Evolutionary conservation across 192 early-diverging fungal genomes (phyloP).

Genomic region (Coemansia biformis): DNA sequence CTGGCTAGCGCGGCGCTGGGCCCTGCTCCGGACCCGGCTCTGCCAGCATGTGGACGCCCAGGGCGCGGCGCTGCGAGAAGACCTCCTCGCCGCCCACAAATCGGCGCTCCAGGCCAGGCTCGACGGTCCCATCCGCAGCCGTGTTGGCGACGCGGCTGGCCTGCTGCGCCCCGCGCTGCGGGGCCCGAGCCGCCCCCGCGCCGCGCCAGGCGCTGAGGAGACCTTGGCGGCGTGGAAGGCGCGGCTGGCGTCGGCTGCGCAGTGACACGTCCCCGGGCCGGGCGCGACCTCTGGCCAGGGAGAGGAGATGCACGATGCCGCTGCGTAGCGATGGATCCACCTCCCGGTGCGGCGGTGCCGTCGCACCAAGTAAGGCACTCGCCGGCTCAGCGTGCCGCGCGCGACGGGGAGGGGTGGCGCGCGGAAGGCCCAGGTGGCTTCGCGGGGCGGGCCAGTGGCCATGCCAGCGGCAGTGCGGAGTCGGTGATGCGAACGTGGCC

Average conservation of each 20-base stretch:
- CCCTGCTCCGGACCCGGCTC: conserved; percentile 11
- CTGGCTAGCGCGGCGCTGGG: conserved; percentile 39
- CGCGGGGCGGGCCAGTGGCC: too few species aligned
- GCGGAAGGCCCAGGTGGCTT: too few species aligned
- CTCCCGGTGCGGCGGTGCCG: too few species aligned
- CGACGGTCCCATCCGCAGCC: conserved; percentile 12
- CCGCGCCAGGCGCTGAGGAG: neutral
- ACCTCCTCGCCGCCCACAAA: conserved; percentile 10
- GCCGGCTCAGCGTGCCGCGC: too few species aligned
- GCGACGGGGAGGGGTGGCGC: too few species aligned
- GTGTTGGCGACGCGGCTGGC: conserved; percentile 3
- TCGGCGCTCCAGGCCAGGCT: conserved; percentile 15
- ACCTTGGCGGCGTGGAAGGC: conserved; percentile 21
- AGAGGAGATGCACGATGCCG: too few species aligned
- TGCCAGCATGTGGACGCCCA: conserved; percentile 20
- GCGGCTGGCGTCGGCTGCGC: conserved; percentile 8
- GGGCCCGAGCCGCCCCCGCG: neutral
- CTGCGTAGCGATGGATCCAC: too few species aligned
- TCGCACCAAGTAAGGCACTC: too few species aligned
- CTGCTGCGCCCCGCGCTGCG: conserved; percentile 3
- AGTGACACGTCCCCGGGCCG: too few species aligned
- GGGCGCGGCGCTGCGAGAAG: conserved; percentile 8
- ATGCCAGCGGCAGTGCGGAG: too few species aligned
- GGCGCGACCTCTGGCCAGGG: too few species aligned
- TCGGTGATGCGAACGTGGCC: too few species aligned